These are phyloP conservation scores for Saccharomycopsis sp. DNA, from an alignment of 805 yeast species.

Conservation along the genomic window DNA sequence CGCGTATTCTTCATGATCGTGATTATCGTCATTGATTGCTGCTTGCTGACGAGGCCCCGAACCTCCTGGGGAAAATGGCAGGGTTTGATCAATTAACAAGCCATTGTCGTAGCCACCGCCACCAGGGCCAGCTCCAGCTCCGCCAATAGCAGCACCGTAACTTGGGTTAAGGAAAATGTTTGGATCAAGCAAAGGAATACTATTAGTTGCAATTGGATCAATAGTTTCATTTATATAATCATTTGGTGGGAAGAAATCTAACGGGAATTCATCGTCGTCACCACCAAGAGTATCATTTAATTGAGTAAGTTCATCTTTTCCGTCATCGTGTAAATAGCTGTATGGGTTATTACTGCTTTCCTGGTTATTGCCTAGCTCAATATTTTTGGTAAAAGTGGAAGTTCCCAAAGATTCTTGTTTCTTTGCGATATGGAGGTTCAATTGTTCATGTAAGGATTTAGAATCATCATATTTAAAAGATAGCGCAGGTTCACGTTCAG, in stretches of 20 bases:
- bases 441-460: slow-evolving; percentile 46
- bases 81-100: slow-evolving; percentile 45
- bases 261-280: slow-evolving; percentile 59
- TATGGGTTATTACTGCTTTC: slow-evolving; percentile 12
- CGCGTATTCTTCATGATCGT: too few relatives aligned
- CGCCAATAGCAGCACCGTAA: slow-evolving; percentile 19
- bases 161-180: slow-evolving; percentile 27
- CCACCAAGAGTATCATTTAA: neutral
- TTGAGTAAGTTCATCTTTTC: neutral
- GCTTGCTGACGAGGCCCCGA: too few relatives aligned
- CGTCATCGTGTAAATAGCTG: slow-evolving; percentile 5
- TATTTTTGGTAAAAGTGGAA: neutral
- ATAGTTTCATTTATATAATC: slow-evolving; percentile 28
- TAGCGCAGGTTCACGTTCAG: slow-evolving; percentile 71
- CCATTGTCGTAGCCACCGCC: slow-evolving; percentile 30
- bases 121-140: slow-evolving; percentile 21
- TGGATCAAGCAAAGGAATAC: slow-evolving; percentile 23
- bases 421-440: slow-evolving; percentile 34
- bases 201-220: slow-evolving; percentile 14
- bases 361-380: too few relatives aligned
- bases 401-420: slow-evolving; percentile 24
- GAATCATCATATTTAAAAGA: slow-evolving; percentile 62
- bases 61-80: slow-evolving; percentile 33
- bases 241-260: slow-evolving; percentile 53
- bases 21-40: too few relatives aligned